phyloP scores from a whole-genome alignment of 1,139 yeast genomes.

The Debaryomycetaceae sp. region DNA sequence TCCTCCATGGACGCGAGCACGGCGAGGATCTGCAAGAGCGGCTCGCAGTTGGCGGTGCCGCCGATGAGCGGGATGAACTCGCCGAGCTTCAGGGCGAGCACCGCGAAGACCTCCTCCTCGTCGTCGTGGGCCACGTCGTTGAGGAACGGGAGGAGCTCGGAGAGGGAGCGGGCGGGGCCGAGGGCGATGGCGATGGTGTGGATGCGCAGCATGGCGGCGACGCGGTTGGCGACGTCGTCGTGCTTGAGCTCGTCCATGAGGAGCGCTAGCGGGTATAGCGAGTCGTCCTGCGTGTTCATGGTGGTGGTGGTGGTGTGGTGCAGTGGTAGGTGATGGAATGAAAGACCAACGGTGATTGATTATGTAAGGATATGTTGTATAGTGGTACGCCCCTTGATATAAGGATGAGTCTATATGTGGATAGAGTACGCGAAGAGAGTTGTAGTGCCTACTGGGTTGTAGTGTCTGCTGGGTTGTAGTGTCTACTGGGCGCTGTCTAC shows the following conservation, averaged over 20 bases:
- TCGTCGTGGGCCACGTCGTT: conserved; percentile 86
- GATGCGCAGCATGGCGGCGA: conserved; percentile 88
- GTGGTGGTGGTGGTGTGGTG: too few relatives aligned
- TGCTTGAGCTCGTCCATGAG: conserved; percentile 92
- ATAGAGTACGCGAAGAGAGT: too few relatives aligned
- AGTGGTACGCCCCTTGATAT: too few relatives aligned
- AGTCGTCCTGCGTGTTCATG: conserved; percentile 41
- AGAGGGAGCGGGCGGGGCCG: conserved; percentile 87
- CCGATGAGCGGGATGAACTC: conserved; percentile 80
- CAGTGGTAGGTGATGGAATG: too few relatives aligned
- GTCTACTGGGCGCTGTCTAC: too few relatives aligned
- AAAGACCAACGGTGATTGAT: too few relatives aligned
- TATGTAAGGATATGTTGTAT: too few relatives aligned
- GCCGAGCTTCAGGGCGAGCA: conserved; percentile 84
- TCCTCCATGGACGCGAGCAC: conserved; percentile 90
- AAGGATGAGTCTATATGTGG: too few relatives aligned
- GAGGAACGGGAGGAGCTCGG: conserved; percentile 82
- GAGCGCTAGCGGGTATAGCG: conserved; percentile 87
- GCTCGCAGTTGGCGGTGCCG: conserved; percentile 68
- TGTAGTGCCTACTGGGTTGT: too few relatives aligned
- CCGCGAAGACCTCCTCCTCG: conserved; percentile 95
- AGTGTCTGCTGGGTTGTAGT: too few relatives aligned
- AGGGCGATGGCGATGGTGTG: conserved; percentile 92
- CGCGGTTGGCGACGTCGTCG: conserved; percentile 88
- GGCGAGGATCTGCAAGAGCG: conserved; percentile 77